Evolutionary conservation across 1,284 basidiomycete species (phyloP).

Genomic region (Apiotrichum montevideense): DNA sequence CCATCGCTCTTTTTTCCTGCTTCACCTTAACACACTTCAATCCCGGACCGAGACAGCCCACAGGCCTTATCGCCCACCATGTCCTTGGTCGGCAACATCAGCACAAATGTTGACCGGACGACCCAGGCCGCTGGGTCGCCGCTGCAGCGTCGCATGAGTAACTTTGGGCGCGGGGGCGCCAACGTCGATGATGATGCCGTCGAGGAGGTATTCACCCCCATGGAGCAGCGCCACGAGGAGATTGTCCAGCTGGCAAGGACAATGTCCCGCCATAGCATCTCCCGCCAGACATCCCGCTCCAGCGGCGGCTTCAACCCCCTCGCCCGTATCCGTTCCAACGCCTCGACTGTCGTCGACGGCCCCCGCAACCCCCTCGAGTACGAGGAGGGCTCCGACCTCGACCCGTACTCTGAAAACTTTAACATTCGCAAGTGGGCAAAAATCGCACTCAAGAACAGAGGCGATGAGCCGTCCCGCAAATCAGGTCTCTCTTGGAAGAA

Average conservation of each 20-base stretch:
- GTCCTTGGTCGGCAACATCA: constrained; percentile 16
- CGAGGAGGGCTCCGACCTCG: constrained; percentile 40
- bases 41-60: too few species aligned
- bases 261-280: constrained; percentile 25
- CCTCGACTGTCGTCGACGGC: not conserved
- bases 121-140: not conserved
- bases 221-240: constrained; percentile 16
- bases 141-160: not conserved
- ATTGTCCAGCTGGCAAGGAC: constrained; percentile 30
- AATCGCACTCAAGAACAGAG: constrained; percentile 32
- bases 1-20: too few species aligned
- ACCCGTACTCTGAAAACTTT: constrained; percentile 49
- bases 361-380: constrained; percentile 28
- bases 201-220: constrained; percentile 7
- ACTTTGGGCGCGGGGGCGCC: too few species aligned
- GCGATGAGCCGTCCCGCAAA: constrained; percentile 36
- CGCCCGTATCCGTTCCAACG: not conserved
- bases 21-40: too few species aligned
- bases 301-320: constrained; percentile 2
- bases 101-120: constrained; percentile 9
- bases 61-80: constrained; percentile 6
- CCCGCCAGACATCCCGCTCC: not conserved
- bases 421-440: constrained; percentile 46
- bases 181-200: constrained; percentile 4
- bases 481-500: constrained; percentile 47